phyloP scores from a whole-genome alignment of 768 basidiomycete species.

The Wakefieldia striispora region DNA sequence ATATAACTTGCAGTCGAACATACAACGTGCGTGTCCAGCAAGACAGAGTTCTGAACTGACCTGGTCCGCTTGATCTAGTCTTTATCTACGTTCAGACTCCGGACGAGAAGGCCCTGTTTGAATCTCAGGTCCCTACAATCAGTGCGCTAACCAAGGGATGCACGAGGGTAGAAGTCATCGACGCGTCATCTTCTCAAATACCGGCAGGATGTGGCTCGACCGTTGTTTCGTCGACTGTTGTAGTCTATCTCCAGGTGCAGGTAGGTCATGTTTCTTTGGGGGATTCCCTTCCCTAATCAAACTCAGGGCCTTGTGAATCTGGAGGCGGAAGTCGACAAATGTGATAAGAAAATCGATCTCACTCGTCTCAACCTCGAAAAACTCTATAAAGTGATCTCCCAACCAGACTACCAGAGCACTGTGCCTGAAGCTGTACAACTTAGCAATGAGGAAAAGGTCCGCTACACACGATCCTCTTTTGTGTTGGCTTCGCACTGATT shows the following conservation, averaged over 20 bases:
- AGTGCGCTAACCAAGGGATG: conserved; percentile 83
- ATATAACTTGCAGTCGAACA: conserved; percentile 83
- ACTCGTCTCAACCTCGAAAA: conserved; percentile 69
- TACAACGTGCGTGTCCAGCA: conserved; percentile 58
- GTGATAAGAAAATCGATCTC: conserved; percentile 84
- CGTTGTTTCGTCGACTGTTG: conserved; percentile 70
- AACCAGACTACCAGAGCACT: conserved; percentile 74
- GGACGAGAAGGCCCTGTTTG: conserved; percentile 63
- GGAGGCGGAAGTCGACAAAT: conserved; percentile 83
- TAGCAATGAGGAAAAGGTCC: conserved; percentile 62
- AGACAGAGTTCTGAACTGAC: too few species aligned
- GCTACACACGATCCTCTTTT: conserved; percentile 11
- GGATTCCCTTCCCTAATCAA: not conserved
- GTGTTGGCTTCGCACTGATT: not conserved
- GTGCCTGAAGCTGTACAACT: conserved; percentile 58
- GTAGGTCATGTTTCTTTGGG: conserved; percentile 40
- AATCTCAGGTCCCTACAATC: conserved; percentile 72
- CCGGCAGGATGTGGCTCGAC: conserved; percentile 87
- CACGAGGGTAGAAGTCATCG: conserved; percentile 69
- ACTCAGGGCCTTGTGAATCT: conserved; percentile 85
- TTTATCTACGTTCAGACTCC: conserved; percentile 71
- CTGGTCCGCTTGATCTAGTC: conserved; percentile 43
- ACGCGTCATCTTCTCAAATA: conserved; percentile 55
- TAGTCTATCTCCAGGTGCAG: conserved; percentile 82
- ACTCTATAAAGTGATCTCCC: conserved; percentile 66